Percentiles rank a stretch among this genome's conserved stretches.
Conservation (phyloP, 768 basidiomycete species). For the Xanthoconium stramineum region DNA sequence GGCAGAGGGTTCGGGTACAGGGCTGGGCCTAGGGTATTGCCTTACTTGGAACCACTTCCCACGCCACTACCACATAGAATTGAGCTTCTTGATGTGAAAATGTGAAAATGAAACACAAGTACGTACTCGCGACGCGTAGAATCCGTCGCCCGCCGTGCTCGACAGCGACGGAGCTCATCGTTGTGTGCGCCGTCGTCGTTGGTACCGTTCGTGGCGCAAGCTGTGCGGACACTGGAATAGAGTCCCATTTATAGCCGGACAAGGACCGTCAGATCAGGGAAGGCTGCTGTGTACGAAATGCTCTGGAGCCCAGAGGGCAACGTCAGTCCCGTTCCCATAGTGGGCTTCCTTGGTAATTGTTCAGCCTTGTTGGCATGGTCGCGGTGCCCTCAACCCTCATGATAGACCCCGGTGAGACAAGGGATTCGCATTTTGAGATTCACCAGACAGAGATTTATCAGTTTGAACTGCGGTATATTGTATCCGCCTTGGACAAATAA, state of each 20-base stretch:
- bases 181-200: background rate
- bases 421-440: slow-evolving; percentile 21
- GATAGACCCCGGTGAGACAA: slow-evolving; percentile 1
- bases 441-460: slow-evolving; percentile 9
- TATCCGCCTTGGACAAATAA: background rate
- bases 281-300: background rate
- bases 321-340: background rate
- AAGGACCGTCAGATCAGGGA: slow-evolving; percentile 4
- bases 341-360: slow-evolving; percentile 12
- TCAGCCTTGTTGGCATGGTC: slow-evolving; percentile 20
- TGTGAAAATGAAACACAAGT: slow-evolving; percentile 6
- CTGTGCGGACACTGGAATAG: background rate
- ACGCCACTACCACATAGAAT: slow-evolving; percentile 25
- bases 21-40: slow-evolving; percentile 36
- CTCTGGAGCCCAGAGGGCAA: background rate
- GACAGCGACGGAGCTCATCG: background rate
- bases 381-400: slow-evolving; percentile 19
- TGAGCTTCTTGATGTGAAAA: slow-evolving; percentile 8
- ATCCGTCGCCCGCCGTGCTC: background rate
- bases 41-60: slow-evolving; percentile 7
- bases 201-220: background rate
- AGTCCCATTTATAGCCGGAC: slow-evolving; percentile 5
- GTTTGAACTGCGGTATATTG: background rate
- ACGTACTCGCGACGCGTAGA: background rate
- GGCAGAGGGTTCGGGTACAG: slow-evolving; percentile 68